Evolutionary conservation across 495 filamentous ascomycete genomes (phyloP).

Genomic region (Chaetomidium leptoderma): DNA sequence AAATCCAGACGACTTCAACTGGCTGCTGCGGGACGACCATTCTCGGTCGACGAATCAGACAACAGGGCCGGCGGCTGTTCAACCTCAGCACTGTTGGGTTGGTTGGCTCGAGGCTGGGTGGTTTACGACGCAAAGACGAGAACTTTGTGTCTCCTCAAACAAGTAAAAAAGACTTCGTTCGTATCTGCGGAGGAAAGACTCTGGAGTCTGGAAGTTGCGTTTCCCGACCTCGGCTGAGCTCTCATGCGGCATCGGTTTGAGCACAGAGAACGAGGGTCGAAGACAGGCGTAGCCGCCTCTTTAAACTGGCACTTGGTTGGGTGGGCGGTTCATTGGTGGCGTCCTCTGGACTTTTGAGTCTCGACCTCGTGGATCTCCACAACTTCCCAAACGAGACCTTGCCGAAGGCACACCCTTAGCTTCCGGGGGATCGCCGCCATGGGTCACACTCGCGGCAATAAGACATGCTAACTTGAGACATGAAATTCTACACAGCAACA

Average conservation of each 20-base stretch:
- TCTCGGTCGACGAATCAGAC: conserved; percentile 22
- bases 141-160: neutral
- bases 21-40: conserved; percentile 10
- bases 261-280: too few species aligned
- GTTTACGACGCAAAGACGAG: neutral
- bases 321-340: neutral
- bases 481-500: too few species aligned
- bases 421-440: conserved; percentile 11
- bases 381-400: neutral
- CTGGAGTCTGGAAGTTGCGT: too few species aligned
- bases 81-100: conserved; percentile 3
- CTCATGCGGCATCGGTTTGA: too few species aligned
- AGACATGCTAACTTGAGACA: neutral
- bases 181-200: neutral
- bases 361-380: conserved; percentile 13
- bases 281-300: too few species aligned
- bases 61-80: conserved; percentile 16
- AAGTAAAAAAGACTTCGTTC: neutral
- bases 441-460: neutral
- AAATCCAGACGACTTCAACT: conserved; percentile 12
- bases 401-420: neutral
- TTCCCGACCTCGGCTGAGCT: neutral
- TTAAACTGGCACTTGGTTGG: too few species aligned
- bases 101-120: conserved; percentile 3
- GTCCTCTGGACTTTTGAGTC: neutral